A percentile compares a stretch with the other conserved stretches of the same genome.
These are phyloP conservation scores for Capsella bursapastoris DNA, from an alignment of 345 rosid genomes.

Conservation along the genomic window DNA sequence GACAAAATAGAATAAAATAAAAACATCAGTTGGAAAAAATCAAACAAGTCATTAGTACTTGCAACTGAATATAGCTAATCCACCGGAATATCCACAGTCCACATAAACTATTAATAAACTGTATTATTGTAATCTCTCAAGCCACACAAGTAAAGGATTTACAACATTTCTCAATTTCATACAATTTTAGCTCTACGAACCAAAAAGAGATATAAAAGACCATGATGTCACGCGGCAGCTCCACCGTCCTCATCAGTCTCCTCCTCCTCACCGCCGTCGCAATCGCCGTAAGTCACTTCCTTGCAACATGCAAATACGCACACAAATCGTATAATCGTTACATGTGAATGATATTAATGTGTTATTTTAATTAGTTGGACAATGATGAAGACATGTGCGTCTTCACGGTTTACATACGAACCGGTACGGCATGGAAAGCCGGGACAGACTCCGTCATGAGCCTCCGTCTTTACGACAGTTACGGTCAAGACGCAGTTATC, in stretches of 20 bases:
- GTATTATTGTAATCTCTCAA: conserved; percentile 5
- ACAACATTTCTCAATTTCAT: conserved; percentile 14
- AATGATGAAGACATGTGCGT: conserved; percentile 60
- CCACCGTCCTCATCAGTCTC: conserved; percentile 31
- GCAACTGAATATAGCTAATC: conserved; percentile 30
- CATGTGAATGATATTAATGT: background rate
- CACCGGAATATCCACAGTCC: conserved; percentile 33
- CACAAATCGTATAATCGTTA: background rate
- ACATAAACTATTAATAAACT: conserved; percentile 26
- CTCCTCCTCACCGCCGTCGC: conserved; percentile 35
- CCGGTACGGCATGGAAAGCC: conserved; percentile 80
- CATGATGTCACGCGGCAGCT: conserved; percentile 34
- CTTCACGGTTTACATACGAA: conserved; percentile 69
- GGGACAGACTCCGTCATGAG: conserved; percentile 80
- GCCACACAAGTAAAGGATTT: conserved; percentile 34
- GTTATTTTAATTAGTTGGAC: background rate
- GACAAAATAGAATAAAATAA: background rate
- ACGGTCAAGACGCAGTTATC: conserved; percentile 51
- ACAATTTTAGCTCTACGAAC: conserved; percentile 6
- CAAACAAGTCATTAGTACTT: conserved; percentile 8
- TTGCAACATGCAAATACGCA: background rate
- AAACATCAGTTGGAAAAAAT: background rate
- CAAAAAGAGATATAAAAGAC: conserved; percentile 11
- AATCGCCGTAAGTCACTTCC: conserved; percentile 32
- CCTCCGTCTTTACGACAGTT: conserved; percentile 54